A percentile compares a stretch with the other conserved stretches of the same genome.
Evolutionary conservation across 73 alveolate species (phyloP).

Genomic region (Stentor coeruleus): DNA sequence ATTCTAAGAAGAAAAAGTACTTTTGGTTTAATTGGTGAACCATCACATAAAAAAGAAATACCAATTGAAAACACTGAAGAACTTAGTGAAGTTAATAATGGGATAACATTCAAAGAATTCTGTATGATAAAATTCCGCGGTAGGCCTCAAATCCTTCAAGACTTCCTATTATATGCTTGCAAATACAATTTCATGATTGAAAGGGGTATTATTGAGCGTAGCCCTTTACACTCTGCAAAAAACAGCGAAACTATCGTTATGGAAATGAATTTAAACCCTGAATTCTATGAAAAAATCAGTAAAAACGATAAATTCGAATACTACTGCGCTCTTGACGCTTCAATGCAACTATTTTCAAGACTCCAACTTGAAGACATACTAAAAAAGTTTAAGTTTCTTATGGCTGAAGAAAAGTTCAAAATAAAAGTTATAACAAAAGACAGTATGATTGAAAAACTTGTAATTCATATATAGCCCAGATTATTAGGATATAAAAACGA

Average conservation of each 20-base stretch:
- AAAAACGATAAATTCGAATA: neutral
- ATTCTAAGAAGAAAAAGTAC: slow-evolving; percentile 12
- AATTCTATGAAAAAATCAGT: neutral
- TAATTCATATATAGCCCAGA: slow-evolving; percentile 6
- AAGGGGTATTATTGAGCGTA: neutral
- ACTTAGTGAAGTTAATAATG: neutral
- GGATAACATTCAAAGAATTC: neutral
- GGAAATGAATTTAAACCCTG: slow-evolving; percentile 6
- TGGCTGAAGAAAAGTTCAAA: neutral
- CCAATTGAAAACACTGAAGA: neutral
- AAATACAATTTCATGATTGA: neutral
- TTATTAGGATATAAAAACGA: neutral
- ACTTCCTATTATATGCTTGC: neutral
- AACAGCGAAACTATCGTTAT: slow-evolving; percentile 3
- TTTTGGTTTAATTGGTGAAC: neutral
- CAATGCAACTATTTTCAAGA: slow-evolving; percentile 6
- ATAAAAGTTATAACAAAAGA: slow-evolving; percentile 8
- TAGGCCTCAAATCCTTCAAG: neutral
- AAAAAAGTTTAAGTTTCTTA: neutral
- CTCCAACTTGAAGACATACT: neutral
- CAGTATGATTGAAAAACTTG: slow-evolving; percentile 19
- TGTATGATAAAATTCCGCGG: neutral
- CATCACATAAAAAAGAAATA: neutral
- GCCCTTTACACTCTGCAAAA: neutral
- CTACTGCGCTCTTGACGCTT: neutral